These are phyloP conservation scores for Fabrea salina DNA, from an alignment of 169 alveolate genomes.

Conservation along the genomic window DNA sequence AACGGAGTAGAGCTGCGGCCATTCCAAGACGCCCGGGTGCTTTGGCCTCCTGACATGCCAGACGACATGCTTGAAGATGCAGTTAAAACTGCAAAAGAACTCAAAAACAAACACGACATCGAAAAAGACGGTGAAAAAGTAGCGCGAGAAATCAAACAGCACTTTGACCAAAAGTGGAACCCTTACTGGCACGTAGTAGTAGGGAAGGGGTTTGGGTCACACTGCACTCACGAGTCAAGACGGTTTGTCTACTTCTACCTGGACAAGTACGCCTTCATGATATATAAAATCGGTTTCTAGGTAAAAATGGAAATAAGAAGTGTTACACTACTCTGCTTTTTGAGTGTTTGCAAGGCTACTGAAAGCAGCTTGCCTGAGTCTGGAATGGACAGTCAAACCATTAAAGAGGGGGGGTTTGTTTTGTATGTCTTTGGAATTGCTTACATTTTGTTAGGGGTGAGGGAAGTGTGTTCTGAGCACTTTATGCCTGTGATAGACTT, in stretches of 20 bases:
- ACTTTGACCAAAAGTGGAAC: constrained; percentile 78
- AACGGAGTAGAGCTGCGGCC: constrained; percentile 39
- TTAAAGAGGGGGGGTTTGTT: not conserved
- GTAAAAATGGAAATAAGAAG: too few species aligned
- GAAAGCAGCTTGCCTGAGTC: not conserved
- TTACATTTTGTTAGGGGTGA: not conserved
- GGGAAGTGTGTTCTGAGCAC: not conserved
- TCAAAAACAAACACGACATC: constrained; percentile 43
- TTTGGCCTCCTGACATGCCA: constrained; percentile 87
- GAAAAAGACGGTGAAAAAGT: constrained; percentile 67
- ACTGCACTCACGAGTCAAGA: constrained; percentile 77
- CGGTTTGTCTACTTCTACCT: constrained; percentile 76
- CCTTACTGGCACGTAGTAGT: constrained; percentile 86
- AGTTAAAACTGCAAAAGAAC: constrained; percentile 43
- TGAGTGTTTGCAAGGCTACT: too few species aligned
- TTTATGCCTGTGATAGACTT: constrained; percentile 4
- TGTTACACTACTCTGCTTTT: too few species aligned
- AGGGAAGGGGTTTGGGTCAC: constrained; percentile 81
- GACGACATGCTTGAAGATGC: constrained; percentile 81
- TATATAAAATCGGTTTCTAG: constrained; percentile 59
- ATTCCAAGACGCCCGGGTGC: constrained; percentile 70
- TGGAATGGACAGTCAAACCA: not conserved
- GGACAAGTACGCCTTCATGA: constrained; percentile 72
- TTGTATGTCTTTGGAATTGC: constrained; percentile 12
- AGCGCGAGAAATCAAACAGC: constrained; percentile 73